These are phyloP conservation scores for Ceratobasidium sp. DNA, from an alignment of 1,284 basidiomycete genomes.

Conservation along the genomic window DNA sequence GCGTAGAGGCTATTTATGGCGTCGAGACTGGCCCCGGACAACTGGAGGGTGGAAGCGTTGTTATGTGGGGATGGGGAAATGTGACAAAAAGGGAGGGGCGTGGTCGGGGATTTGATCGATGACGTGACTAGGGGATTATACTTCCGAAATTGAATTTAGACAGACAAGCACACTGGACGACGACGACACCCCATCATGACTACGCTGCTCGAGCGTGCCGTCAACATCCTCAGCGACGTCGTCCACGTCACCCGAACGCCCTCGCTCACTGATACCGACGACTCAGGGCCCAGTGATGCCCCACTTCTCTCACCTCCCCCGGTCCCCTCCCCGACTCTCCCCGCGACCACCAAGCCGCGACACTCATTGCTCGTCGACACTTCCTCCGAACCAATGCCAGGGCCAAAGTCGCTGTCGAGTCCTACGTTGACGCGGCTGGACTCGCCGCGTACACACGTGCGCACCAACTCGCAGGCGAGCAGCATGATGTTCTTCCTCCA, in stretches of 20 bases:
- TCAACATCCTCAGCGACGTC: constrained; percentile 8
- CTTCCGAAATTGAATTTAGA: constrained; percentile 27
- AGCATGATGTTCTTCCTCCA: constrained; percentile 23
- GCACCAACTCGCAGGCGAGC: constrained; percentile 19
- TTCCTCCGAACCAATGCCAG: not conserved
- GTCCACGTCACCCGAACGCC: constrained; percentile 47
- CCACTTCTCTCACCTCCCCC: constrained; percentile 41
- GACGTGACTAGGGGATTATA: constrained; percentile 22
- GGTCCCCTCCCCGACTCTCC: constrained; percentile 8
- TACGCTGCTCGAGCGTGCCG: constrained; percentile 29
- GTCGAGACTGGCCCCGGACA: not conserved
- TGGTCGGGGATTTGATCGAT: constrained; percentile 24
- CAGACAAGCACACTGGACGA: not conserved
- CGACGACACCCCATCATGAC: constrained; percentile 18
- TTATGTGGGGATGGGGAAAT: constrained; percentile 8
- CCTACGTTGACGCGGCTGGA: not conserved
- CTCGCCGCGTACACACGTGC: constrained; percentile 6
- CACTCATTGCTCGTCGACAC: constrained; percentile 11
- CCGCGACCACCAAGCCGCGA: not conserved
- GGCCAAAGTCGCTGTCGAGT: not conserved
- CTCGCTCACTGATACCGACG: constrained; percentile 51
- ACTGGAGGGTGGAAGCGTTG: not conserved
- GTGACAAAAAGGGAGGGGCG: constrained; percentile 8
- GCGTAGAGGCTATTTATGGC: not conserved
- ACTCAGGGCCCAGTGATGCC: constrained; percentile 45